These are phyloP conservation scores for Combretum micranthum DNA, from an alignment of 345 rosid species.

Conservation along the genomic window DNA sequence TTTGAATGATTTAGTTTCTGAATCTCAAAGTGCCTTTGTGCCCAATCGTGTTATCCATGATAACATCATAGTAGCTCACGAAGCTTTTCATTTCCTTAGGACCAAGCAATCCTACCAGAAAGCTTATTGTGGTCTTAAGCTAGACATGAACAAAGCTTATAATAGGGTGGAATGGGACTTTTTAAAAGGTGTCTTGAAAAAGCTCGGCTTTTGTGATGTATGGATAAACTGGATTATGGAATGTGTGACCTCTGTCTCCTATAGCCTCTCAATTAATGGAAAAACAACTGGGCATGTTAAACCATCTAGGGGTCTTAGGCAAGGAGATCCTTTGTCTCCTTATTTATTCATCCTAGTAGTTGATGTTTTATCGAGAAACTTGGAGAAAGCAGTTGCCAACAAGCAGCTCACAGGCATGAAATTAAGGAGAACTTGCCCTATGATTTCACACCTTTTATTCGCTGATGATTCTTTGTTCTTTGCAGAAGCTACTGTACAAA, in stretches of 20 bases:
- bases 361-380: neutral
- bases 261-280: neutral
- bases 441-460: neutral
- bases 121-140: neutral
- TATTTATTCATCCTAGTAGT: neutral
- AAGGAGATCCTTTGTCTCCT: neutral
- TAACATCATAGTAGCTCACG: neutral
- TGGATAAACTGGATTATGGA: neutral
- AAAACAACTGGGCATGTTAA: neutral
- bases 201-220: neutral
- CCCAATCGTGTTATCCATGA: neutral
- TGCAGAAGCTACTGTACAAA: neutral
- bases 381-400: neutral
- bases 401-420: neutral
- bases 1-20: neutral
- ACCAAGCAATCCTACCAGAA: neutral
- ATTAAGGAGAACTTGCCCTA: too few species aligned
- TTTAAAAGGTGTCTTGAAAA: neutral
- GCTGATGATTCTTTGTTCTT: neutral
- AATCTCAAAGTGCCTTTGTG: neutral
- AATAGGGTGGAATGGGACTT: neutral
- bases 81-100: neutral
- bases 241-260: neutral
- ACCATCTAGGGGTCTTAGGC: neutral
- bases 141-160: neutral